Conservation (phyloP, 2,329 filamentous ascomycete genomes). For the Nigrospora osmanthi region DNA sequence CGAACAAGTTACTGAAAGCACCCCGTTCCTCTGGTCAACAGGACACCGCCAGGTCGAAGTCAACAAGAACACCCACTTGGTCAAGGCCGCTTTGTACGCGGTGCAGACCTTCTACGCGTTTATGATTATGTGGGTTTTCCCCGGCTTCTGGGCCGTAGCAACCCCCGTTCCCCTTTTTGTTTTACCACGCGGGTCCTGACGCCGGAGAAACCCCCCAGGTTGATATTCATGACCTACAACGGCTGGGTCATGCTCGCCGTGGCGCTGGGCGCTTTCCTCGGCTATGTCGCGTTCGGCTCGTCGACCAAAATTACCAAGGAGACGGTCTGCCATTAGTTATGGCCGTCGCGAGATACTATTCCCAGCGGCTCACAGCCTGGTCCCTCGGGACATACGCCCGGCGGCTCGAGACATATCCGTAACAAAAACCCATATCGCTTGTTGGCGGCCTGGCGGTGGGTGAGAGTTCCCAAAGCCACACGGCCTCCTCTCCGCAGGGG, state of each 20-base stretch:
- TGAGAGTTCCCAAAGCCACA: too few relatives aligned
- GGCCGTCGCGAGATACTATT: not conserved
- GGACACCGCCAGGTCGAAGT: slow-evolving; percentile 51
- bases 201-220: slow-evolving; percentile 44
- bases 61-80: slow-evolving; percentile 60
- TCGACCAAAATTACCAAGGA: slow-evolving; percentile 68
- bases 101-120: slow-evolving; percentile 97
- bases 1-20: slow-evolving; percentile 51
- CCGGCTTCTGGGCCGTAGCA: not conserved
- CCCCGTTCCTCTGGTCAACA: slow-evolving; percentile 63
- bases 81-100: slow-evolving; percentile 80
- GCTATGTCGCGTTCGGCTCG: slow-evolving; percentile 75
- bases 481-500: too few relatives aligned
- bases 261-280: slow-evolving; percentile 78
- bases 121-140: slow-evolving; percentile 85
- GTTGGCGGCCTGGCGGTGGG: too few relatives aligned
- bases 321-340: slow-evolving; percentile 75
- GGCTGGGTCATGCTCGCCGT: slow-evolving; percentile 95
- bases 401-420: not conserved
- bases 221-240: slow-evolving; percentile 99
- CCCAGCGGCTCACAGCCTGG: not conserved
- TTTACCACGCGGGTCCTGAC: too few relatives aligned
- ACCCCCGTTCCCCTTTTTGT: not conserved
- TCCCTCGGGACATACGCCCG: not conserved
- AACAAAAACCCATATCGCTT: too few relatives aligned